These are phyloP conservation scores for Geotrichum bryndzae DNA, from an alignment of 1,139 yeast genomes.

Conservation along the genomic window DNA sequence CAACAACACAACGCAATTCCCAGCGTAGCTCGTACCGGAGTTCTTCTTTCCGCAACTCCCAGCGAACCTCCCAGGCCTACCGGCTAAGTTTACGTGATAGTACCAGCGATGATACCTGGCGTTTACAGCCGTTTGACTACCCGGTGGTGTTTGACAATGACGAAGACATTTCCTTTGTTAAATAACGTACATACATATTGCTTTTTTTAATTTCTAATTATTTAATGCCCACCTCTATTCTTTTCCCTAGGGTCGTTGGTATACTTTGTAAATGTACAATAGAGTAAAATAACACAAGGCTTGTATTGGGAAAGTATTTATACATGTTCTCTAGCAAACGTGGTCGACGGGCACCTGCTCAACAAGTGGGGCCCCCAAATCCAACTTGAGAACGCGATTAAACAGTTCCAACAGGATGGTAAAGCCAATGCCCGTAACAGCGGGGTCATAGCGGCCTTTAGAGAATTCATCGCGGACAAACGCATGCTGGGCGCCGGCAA, in stretches of 20 bases:
- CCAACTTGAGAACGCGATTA: slow-evolving; percentile 60
- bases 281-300: background rate
- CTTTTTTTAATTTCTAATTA: background rate
- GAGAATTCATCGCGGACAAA: slow-evolving; percentile 72
- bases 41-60: background rate
- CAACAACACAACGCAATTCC: background rate
- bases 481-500: slow-evolving; percentile 78
- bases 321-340: slow-evolving; percentile 45
- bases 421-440: slow-evolving; percentile 61
- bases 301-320: background rate
- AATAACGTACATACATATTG: background rate
- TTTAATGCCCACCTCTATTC: background rate
- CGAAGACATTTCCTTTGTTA: slow-evolving; percentile 12
- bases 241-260: too few species aligned
- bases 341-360: slow-evolving; percentile 48
- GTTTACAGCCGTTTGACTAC: slow-evolving; percentile 9
- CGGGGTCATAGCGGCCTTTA: slow-evolving; percentile 75
- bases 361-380: slow-evolving; percentile 58
- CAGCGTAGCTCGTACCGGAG: background rate
- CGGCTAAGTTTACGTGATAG: background rate
- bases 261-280: background rate
- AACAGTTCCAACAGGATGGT: slow-evolving; percentile 66
- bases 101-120: background rate
- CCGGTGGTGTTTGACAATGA: slow-evolving; percentile 9
- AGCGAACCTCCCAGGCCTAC: background rate